These are phyloP conservation scores for Neltuma alba DNA, from an alignment of 306 rosid genomes.

Conservation along the genomic window DNA sequence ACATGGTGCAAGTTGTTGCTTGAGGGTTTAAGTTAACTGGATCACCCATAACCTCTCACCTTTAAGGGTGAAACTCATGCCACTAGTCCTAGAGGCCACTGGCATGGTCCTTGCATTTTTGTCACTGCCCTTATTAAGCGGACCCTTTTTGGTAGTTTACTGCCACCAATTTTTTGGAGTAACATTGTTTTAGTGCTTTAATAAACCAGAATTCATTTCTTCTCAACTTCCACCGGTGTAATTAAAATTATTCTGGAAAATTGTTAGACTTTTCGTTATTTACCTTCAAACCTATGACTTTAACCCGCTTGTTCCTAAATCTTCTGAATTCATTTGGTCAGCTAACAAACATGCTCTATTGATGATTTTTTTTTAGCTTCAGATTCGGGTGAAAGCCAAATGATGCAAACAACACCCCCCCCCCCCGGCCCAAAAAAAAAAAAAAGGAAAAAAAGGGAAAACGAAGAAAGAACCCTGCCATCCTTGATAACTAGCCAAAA, in stretches of 20 bases:
- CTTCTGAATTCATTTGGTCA: not conserved
- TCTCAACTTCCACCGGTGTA: not conserved
- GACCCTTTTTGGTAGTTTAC: not conserved
- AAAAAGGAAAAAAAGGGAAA: too few relatives aligned
- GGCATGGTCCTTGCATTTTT: slow-evolving; percentile 2
- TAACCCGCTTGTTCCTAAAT: not conserved
- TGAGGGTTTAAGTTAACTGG: not conserved
- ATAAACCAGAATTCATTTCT: not conserved
- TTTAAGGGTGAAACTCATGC: not conserved
- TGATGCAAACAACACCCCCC: too few relatives aligned
- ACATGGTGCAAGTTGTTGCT: not conserved
- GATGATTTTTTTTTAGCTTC: not conserved
- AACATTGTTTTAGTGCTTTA: not conserved
- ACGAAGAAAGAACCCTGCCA: too few relatives aligned
- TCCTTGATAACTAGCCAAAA: slow-evolving; percentile 17
- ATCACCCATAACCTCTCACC: not conserved
- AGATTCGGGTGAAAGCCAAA: not conserved
- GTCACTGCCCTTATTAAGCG: not conserved
- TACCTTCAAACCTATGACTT: not conserved
- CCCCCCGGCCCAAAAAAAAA: not conserved
- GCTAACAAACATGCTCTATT: not conserved
- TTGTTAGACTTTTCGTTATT: not conserved
- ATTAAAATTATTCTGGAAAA: not conserved
- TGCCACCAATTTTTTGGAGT: not conserved
- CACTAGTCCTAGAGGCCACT: not conserved